Percentiles rank a stretch among this genome's conserved stretches.
Conservation (phyloP, 2,329 filamentous ascomycete genomes). For the Penicillium sp. region DNA sequence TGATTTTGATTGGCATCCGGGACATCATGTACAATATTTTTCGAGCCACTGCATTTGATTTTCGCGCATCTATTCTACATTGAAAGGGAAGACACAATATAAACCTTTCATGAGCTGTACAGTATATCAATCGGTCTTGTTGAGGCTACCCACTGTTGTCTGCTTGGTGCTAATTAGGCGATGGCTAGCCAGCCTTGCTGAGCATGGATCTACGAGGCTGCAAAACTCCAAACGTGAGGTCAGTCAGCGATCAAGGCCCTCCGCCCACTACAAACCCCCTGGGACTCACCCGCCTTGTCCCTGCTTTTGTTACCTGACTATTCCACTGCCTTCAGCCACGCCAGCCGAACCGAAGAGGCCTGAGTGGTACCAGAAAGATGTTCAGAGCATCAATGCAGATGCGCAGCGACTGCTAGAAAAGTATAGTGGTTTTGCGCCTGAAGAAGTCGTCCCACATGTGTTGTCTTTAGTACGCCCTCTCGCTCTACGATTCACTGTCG, state of each 20-base stretch:
- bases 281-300: neutral
- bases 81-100: neutral
- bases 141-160: neutral
- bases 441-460: constrained; percentile 20
- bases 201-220: neutral
- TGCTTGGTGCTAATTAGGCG: neutral
- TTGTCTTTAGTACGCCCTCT: constrained; percentile 10
- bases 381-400: constrained; percentile 20
- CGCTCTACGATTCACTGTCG: neutral
- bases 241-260: neutral
- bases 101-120: neutral
- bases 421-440: constrained; percentile 17
- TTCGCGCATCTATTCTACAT: constrained; percentile 3
- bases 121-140: neutral
- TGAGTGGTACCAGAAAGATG: constrained; percentile 17
- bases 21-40: constrained; percentile 29
- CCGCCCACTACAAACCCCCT: neutral
- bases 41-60: constrained; percentile 21
- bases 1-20: constrained; percentile 32
- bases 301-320: too few species aligned
- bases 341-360: neutral
- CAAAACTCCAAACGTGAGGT: neutral
- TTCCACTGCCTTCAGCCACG: neutral
- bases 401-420: constrained; percentile 20
- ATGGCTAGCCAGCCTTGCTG: neutral